Evolutionary conservation across 495 filamentous ascomycete genomes (phyloP), one percentile per base, ranked within the genome.

Genomic region (Aspergillus ostianus): DNA sequence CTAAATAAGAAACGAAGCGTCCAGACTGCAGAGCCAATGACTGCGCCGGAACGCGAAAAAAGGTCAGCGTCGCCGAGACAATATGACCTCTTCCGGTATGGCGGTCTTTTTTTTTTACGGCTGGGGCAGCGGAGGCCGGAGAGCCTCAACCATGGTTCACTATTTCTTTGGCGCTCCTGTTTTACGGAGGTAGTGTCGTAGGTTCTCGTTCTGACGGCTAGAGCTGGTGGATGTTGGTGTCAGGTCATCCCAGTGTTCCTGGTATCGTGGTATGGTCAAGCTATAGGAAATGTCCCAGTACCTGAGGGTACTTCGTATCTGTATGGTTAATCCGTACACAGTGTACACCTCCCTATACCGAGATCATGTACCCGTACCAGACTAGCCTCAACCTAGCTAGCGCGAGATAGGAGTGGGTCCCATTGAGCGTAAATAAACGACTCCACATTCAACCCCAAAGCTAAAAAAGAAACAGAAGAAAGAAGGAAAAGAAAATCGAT

Each of bases 361-460:
- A 41, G 36, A 41, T 41, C 36, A 41, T 17, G 36, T 41, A 41
- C 36, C 36, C 36, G 36, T 41, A 41, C 36, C 36, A 41, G 9
- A 17, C 36, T 15, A 29, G 23, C 20, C 47, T 8, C 0, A 50
- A 50, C 1, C 13, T 36, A 59, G 20, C 23, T 66, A 66, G 60
- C 2, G 19, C 45, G 52, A 32, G 41, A 51, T 20, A 57, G 60
- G 44, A 59, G 58, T 49, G 62, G 62, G 51, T 51, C 56, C 53
- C 56, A 62, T 56, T 54, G 59, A 67, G 65, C 64, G 61, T 64
- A 67, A 62, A 67, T 62, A 64, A 64, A 64, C 53, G 56, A 62
- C 65, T 67, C 65, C 65, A 67, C 65, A 56, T 58, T 56, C 48
- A 60, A 62, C 59, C 65, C 65, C 62, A 64, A 64, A 60, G 50